Base-by-base conservation (phyloP, 2,329 filamentous ascomycete genomes). In the Harringtonia aguacate region DNA sequence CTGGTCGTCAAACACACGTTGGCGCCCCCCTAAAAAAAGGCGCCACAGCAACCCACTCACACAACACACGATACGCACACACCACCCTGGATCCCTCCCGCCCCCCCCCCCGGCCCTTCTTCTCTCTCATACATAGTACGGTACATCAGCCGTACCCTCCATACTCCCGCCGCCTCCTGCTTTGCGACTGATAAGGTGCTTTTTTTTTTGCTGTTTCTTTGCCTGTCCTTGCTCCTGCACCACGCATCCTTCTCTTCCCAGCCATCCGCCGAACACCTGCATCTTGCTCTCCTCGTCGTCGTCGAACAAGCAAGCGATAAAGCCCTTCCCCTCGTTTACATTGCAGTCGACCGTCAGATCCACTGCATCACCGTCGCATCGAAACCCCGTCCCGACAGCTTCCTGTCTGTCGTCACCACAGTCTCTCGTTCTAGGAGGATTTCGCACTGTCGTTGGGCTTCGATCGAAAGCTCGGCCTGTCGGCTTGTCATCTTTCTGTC, bases 121-220 rank as follows among this genome's bases (percentile, higher is more conserved):
- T 36, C 12, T 20, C 22, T 21, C 13, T 22, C n/a, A n/a, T 20
- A 9, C 27, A 21, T 14, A 36, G 18, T 17, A 36, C 15, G 15
- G n/a, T 21, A 36, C 35, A 24, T 24, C 8, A 22, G 36, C 28
- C 36, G 36, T 38, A 21, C 27, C 24, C 8, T 28, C 38, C 28
- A 12, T 30, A 10, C 27, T 24, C 10, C 27, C 21, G 18, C 14
- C 28, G 28, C 22, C 13, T 13, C 3, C 15, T 5, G 18, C 10
- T 33, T 24, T 36, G 14, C 41, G 28, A 34, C 36, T 22, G 42
- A 44, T 44, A 44, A 39, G 42, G 36, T 28, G 21, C 30, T n/a
- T 27, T 43, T 33, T 44, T 35, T 33, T 36, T 29, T 35, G 36
- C n/a, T n/a, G 36, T 15, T 24, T 41, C 12, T 17, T 33, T 20